Base-by-base conservation (phyloP, 2,329 filamentous ascomycete genomes). In the Achaetomium macrosporum region DNA sequence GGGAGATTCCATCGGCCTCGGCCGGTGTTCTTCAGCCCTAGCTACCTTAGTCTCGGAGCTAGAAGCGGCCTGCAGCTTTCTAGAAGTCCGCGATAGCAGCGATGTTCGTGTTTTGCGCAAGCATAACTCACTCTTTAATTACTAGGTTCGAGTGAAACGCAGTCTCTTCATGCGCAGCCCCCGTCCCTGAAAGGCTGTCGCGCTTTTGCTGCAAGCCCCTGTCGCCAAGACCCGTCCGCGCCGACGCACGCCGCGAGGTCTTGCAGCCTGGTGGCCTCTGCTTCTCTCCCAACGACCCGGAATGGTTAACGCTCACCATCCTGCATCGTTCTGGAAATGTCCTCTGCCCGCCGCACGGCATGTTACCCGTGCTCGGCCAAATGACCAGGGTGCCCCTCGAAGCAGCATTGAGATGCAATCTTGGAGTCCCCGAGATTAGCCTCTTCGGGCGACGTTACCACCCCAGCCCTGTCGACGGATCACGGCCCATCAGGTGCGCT, bases 81-180 rank as follows among this genome's bases (percentile, higher is more conserved):
- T 67, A 68, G 68, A 70, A 60, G 43, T 47, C 53, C 58, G 51
- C 60, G 59, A 61, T 64, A 60, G 61, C 59, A 55, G 54, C 61
- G 56, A 65, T 61, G 59, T 63, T 59, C 57, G 51, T 57, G 6
- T 54, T 58, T 58, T 55, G 61, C 54, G 55, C 60, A 60, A 69
- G 73, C 73, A 76, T 76, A 74, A 74, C 64, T 66, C 63, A 63
- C 61, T 64, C 68, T 74, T 73, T 75, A 71, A 75, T 76, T 75
- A 64, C 72, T 67, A 69, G 69, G 71, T 70, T 67, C 62, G 66
- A 62, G 64, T 71, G 68, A 71, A 72, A 73, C 68, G 63, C 64
- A 66, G 70, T 69, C 70, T 63, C 62, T 71, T 76, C 69, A 76
- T 76, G 73, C 73, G 66, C 61, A 66, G 68, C 64, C 54, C 53